phyloP scores from a whole-genome alignment of 257 asterid genomes.

The Sherardia arvensis region DNA sequence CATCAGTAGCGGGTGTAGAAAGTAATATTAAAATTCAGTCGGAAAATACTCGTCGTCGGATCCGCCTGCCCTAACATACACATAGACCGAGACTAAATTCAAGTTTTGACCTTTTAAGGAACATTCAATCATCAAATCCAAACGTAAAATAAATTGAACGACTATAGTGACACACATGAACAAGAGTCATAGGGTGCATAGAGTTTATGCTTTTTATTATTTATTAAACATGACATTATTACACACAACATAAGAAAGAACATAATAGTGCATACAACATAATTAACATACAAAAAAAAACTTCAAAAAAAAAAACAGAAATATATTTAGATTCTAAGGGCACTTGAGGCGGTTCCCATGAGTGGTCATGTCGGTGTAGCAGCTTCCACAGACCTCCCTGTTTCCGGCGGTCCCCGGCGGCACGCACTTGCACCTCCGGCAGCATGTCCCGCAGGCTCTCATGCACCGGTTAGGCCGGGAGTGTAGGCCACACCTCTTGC shows the following conservation, averaged over 20 bases:
- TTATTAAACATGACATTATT: neutral
- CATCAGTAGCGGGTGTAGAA: too few species aligned
- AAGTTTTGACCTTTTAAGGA: too few species aligned
- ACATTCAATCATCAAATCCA: too few species aligned
- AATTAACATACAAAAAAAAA: neutral
- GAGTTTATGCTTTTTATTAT: neutral
- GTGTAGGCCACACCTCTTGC: constrained; percentile 43
- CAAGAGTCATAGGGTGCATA: too few species aligned
- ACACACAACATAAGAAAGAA: neutral
- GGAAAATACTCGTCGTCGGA: too few species aligned
- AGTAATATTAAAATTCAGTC: too few species aligned
- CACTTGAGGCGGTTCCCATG: constrained; percentile 60
- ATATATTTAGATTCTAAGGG: constrained; percentile 24
- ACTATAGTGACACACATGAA: too few species aligned
- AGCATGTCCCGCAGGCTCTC: constrained; percentile 81
- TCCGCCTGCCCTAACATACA: too few species aligned
- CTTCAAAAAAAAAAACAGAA: too few species aligned
- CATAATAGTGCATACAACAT: neutral
- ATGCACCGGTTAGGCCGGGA: constrained; percentile 62
- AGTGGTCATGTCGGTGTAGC: constrained; percentile 77
- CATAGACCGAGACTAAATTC: too few species aligned
- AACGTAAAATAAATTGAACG: too few species aligned
- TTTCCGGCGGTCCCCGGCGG: constrained; percentile 85
- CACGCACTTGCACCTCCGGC: constrained; percentile 75
- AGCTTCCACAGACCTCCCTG: constrained; percentile 50